Evolutionary conservation across 768 basidiomycete species (phyloP).

Genomic region (Amanita thiersii): DNA sequence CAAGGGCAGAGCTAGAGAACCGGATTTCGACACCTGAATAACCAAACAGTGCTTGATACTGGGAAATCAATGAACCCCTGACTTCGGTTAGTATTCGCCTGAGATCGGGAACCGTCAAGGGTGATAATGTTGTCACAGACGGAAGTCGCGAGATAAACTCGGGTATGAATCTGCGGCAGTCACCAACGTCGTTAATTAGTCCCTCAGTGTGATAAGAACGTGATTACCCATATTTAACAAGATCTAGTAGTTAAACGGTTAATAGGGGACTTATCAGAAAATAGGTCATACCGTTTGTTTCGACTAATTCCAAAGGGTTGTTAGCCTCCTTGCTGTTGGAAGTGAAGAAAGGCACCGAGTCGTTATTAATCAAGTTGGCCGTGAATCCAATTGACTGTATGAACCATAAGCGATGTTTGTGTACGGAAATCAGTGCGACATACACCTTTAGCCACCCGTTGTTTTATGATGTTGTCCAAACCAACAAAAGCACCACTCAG

Average conservation of each 20-base stretch:
- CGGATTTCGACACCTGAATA: slow-evolving; percentile 81
- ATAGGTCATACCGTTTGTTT: slow-evolving; percentile 48
- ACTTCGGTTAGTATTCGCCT: slow-evolving; percentile 90
- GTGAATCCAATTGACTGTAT: slow-evolving; percentile 82
- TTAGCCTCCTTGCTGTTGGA: slow-evolving; percentile 51
- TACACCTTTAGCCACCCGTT: slow-evolving; percentile 80
- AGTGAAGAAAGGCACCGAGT: slow-evolving; percentile 67
- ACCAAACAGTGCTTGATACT: slow-evolving; percentile 79
- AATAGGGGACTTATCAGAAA: background rate
- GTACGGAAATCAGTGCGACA: slow-evolving; percentile 19
- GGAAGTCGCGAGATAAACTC: slow-evolving; percentile 95
- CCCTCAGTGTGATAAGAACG: too few species aligned
- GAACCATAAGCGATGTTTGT: slow-evolving; percentile 3
- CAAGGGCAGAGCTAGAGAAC: slow-evolving; percentile 75
- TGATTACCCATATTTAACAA: slow-evolving; percentile 72
- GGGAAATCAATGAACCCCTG: slow-evolving; percentile 83
- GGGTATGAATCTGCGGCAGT: slow-evolving; percentile 69
- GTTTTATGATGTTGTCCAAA: slow-evolving; percentile 72
- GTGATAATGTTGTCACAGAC: slow-evolving; percentile 77
- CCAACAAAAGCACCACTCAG: slow-evolving; percentile 94
- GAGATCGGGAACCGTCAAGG: slow-evolving; percentile 74
- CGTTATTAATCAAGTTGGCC: slow-evolving; percentile 31
- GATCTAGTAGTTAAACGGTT: slow-evolving; percentile 38
- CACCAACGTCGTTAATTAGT: too few species aligned
- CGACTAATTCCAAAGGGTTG: slow-evolving; percentile 59